These are phyloP conservation scores for Cutaneotrichosporon dermatis DNA, from an alignment of 1,284 basidiomycete genomes.

Conservation along the genomic window DNA sequence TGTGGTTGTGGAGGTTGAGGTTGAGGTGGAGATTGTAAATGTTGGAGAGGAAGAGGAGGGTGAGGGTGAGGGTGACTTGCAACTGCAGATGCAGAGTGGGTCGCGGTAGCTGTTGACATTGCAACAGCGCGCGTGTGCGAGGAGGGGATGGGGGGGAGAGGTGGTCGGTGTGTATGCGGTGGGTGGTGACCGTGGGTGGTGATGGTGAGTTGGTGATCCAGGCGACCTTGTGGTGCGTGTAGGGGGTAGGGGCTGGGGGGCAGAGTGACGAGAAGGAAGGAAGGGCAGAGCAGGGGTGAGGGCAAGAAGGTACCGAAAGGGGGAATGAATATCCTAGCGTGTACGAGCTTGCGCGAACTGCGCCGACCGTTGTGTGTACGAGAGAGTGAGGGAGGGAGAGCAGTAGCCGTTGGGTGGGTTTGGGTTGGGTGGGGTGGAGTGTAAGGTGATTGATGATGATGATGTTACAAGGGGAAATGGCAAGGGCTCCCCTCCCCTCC, in stretches of 20 bases:
- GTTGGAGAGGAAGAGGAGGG: background rate
- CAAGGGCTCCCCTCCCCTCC: too few species aligned
- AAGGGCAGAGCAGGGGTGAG: background rate
- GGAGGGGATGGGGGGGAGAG: background rate
- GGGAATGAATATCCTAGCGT: background rate
- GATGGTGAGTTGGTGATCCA: background rate
- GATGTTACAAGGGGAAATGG: too few species aligned
- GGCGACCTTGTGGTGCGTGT: background rate
- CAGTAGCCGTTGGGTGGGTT: too few species aligned
- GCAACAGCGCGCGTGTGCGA: background rate
- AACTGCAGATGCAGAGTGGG: background rate
- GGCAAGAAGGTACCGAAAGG: background rate
- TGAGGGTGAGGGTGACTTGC: background rate
- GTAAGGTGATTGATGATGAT: too few species aligned
- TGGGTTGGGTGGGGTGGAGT: too few species aligned
- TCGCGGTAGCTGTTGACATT: constrained; percentile 1
- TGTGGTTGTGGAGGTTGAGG: constrained; percentile 1
- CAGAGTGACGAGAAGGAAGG: background rate
- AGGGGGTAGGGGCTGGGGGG: background rate
- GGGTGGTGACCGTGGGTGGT: background rate
- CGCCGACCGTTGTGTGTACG: too few species aligned
- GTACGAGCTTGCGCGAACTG: too few species aligned
- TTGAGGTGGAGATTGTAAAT: background rate
- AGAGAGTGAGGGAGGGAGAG: too few species aligned
- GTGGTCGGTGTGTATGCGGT: background rate